A percentile compares a stretch with the other conserved stretches of the same genome.
phyloP scores from a whole-genome alignment of 306 rosid species.

The Dalbergia oliveri region DNA sequence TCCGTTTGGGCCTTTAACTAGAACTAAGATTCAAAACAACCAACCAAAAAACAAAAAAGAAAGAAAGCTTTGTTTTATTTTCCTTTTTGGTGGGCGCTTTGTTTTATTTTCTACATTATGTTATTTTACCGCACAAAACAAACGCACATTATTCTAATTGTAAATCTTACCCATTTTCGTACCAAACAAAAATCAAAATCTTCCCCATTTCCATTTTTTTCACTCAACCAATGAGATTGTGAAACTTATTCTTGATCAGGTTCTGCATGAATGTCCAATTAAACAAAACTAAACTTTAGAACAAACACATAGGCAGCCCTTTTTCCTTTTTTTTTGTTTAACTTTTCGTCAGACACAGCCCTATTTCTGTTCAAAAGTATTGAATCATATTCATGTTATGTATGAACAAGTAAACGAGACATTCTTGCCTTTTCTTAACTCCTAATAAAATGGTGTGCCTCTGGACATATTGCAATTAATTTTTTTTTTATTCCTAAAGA shows the following conservation, averaged over 20 bases:
- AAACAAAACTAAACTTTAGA: conserved; percentile 34
- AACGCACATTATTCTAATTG: background rate
- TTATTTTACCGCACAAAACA: background rate
- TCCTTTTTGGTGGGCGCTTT: too few species aligned
- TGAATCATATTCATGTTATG: conserved; percentile 54
- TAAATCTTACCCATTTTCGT: conserved; percentile 16
- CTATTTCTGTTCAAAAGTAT: conserved; percentile 45
- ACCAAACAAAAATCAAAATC: too few species aligned
- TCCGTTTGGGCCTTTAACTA: background rate
- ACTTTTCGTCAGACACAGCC: too few species aligned
- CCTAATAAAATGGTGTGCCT: conserved; percentile 55
- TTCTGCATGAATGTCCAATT: conserved; percentile 23
- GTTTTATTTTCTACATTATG: background rate
- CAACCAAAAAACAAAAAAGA: too few species aligned
- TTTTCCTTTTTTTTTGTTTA: background rate
- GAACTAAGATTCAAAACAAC: background rate
- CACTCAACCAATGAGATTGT: background rate
- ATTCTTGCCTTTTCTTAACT: conserved; percentile 35
- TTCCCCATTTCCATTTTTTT: conserved; percentile 5
- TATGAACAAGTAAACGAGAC: conserved; percentile 62
- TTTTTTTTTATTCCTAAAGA: conserved; percentile 54
- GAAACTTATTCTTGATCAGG: conserved; percentile 32
- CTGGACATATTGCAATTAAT: conserved; percentile 35
- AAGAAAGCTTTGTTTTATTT: too few species aligned
- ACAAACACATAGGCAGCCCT: conserved; percentile 2